Evolutionary conservation across 2,329 filamentous ascomycete species (phyloP).

Genomic region (Alternaria postmessia): DNA sequence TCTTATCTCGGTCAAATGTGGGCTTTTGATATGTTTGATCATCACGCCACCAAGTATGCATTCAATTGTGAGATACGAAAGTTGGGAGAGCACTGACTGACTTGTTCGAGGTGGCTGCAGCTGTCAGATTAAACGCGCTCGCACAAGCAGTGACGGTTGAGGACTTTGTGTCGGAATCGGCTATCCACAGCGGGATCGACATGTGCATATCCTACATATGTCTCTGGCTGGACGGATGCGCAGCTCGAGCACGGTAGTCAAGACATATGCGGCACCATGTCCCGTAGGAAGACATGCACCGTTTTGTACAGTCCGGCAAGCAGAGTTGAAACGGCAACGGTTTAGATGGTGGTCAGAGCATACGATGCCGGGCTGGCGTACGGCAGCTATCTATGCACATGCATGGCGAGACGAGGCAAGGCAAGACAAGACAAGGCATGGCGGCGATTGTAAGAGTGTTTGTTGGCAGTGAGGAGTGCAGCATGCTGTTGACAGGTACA

Average conservation of each 20-base stretch:
- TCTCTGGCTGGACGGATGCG: constrained; percentile 6
- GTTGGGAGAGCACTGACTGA: not conserved
- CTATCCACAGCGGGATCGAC: constrained; percentile 11
- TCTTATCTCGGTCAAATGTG: constrained; percentile 16
- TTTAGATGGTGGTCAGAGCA: constrained; percentile 10
- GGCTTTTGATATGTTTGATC: constrained; percentile 1
- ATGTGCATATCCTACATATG: constrained; percentile 1
- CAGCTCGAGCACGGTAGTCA: constrained; percentile 1
- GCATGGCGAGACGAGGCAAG: constrained; percentile 7
- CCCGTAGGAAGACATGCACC: constrained; percentile 1
- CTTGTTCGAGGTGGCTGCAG: constrained; percentile 6
- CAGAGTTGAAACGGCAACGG: constrained; percentile 8
- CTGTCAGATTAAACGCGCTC: constrained; percentile 7
- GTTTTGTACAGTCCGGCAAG: constrained; percentile 1
- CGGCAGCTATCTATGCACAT: constrained; percentile 16
- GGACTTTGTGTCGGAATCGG: constrained; percentile 7
- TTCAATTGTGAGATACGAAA: not conserved
- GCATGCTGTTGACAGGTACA: constrained; percentile 19
- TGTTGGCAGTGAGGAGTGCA: constrained; percentile 12
- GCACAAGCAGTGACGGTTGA: constrained; percentile 1
- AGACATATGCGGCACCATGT: not conserved
- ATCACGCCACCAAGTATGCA: not conserved
- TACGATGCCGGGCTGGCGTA: not conserved
- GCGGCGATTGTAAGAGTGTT: constrained; percentile 5
- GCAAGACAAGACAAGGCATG: too few species aligned